These are phyloP conservation scores for Saccharomyces cerevisiae DNA, from an alignment of 805 yeast genomes.

Conservation along the genomic window DNA sequence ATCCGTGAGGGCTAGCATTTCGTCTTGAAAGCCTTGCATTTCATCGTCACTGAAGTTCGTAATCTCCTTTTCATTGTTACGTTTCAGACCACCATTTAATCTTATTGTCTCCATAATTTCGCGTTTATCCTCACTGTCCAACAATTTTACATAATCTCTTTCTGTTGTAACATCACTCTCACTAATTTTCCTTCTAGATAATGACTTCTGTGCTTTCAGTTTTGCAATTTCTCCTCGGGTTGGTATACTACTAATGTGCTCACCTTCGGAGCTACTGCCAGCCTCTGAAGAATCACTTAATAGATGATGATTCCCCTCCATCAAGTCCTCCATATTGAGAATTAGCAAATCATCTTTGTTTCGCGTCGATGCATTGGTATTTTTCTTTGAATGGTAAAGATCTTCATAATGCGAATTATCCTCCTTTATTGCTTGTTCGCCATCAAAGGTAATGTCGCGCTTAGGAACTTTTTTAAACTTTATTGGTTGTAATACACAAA, in stretches of 20 bases:
- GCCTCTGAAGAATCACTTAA: constrained; percentile 1
- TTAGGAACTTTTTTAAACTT: not conserved
- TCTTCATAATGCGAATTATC: not conserved
- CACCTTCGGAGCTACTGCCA: constrained; percentile 1
- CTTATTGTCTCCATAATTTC: constrained; percentile 19
- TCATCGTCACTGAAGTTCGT: constrained; percentile 7
- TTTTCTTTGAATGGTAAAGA: not conserved
- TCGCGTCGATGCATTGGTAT: not conserved
- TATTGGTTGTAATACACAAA: not conserved
- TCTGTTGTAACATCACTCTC: constrained; percentile 9
- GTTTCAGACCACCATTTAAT: constrained; percentile 9
- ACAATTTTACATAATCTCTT: constrained; percentile 20
- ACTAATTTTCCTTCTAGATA: not conserved
- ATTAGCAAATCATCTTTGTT: not conserved
- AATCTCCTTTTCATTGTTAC: constrained; percentile 7
- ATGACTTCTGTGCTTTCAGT: constrained; percentile 6
- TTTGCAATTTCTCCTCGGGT: constrained; percentile 9
- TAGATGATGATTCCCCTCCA: constrained; percentile 1
- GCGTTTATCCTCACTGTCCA: constrained; percentile 22
- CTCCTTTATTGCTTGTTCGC: not conserved
- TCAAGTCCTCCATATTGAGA: constrained; percentile 18
- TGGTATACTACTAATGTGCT: constrained; percentile 1
- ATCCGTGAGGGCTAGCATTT: constrained; percentile 18
- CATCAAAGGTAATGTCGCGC: not conserved
- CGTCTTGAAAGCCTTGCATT: constrained; percentile 20